Evolutionary conservation across 345 rosid species (phyloP).

Genomic region (Aegle marmelos): DNA sequence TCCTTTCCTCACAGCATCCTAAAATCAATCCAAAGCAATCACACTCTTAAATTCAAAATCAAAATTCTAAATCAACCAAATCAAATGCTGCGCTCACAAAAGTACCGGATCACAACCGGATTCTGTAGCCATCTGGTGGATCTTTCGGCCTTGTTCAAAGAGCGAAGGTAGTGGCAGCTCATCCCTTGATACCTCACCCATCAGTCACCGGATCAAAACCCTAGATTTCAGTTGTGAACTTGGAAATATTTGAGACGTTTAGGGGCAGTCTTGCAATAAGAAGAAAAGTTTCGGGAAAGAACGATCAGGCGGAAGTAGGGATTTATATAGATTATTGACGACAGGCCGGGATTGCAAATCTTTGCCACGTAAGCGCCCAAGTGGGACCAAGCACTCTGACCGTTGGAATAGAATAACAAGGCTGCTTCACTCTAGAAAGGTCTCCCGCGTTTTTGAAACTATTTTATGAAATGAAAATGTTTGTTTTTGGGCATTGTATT

Average conservation of each 20-base stretch:
- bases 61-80: conserved; percentile 8
- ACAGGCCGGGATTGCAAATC: no score
- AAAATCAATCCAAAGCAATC: background rate
- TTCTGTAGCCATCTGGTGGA: conserved; percentile 57
- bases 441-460: no score
- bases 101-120: conserved; percentile 65
- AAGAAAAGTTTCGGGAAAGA: background rate
- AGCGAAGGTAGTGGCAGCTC: conserved; percentile 66
- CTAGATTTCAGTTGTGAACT: background rate
- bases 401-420: no score
- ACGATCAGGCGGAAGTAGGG: background rate
- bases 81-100: background rate
- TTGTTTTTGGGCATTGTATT: no score
- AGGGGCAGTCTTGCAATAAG: background rate
- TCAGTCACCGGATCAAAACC: conserved; percentile 9
- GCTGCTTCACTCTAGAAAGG: no score
- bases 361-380: no score
- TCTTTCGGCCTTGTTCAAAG: conserved; percentile 76
- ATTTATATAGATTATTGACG: background rate
- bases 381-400: no score
- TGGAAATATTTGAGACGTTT: background rate
- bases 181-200: conserved; percentile 51
- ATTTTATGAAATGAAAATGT: no score
- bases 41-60: background rate
- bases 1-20: conserved; percentile 76